Evolutionary conservation across 1,139 yeast genomes (phyloP), one percentile per base, ranked within the genome.

Genomic region (Wickerhamiella pararugosa): DNA sequence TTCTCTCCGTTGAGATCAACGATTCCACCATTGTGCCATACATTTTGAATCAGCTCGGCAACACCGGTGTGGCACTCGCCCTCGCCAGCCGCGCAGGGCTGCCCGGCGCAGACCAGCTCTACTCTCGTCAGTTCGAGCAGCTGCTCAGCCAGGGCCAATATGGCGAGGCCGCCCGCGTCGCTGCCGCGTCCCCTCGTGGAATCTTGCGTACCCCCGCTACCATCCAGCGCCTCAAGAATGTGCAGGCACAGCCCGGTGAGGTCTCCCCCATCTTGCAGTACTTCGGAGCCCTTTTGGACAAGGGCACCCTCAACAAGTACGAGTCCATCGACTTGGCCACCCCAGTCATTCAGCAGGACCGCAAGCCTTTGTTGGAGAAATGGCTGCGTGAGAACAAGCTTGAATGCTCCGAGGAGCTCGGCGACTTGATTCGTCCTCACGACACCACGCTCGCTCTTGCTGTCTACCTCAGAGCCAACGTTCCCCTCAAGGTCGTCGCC

Each of bases 371-470:
- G 51, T 79, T 90, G 53, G 98, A 92, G 64, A 90, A 87, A 65
- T 92, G 97, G 92, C 75, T 90, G 61, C 80, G 81, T 61, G 97
- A 90, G 62, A 93, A 86, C 60, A 90, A 90, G 63, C 74, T 92
- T 53, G 90, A 90, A 48, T 77, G 82, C 42, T 83, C 95, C 10
- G 99, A 92, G 66, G 96, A 87, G 63, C 73, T 92, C 53, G 99
- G 98, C 65, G 99, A 92, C 59, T 74, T 87, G 55, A 94, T 90
- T 50, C 83, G 90, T 59, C 82, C 94, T 41, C 76, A 75, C 58
- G 96, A 87, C 54, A 65, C 82, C 26, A 75, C 90, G 29, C 69
- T 90, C 52, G 95, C 97, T 3, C 70, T 92, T 54, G 93, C 94
- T 27, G 92, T 92, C 47, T 92, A 90, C 62, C 70, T 87, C 58